Conservation (phyloP, 2,329 filamentous ascomycete genomes). For the Rhynchosporium agropyri region DNA sequence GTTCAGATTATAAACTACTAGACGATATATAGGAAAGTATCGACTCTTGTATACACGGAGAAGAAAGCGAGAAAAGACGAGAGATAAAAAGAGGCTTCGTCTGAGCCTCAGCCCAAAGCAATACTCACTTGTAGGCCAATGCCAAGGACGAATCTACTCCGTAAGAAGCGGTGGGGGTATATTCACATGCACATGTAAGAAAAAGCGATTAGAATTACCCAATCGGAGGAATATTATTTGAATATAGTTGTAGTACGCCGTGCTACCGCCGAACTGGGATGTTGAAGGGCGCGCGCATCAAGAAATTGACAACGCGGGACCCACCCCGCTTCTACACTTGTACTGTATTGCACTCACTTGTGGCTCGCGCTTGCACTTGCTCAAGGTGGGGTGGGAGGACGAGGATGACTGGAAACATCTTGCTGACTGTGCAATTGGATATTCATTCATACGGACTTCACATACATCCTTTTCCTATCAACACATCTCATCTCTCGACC, state of each 20-base stretch:
- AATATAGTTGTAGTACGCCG: not conserved
- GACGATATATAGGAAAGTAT: too few relatives aligned
- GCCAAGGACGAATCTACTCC: too few relatives aligned
- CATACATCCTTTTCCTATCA: not conserved
- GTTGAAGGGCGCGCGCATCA: slow-evolving; percentile 36
- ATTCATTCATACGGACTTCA: not conserved
- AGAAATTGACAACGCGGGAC: slow-evolving; percentile 26
- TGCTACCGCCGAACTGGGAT: slow-evolving; percentile 29
- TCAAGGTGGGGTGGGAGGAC: not conserved
- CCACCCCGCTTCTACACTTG: not conserved
- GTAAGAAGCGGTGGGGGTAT: too few relatives aligned
- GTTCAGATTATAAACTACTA: too few relatives aligned
- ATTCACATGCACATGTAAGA: too few relatives aligned
- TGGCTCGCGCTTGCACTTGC: not conserved
- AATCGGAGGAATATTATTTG: slow-evolving; percentile 8
- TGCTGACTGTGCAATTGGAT: not conserved
- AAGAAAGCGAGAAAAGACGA: too few relatives aligned
- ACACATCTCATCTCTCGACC: not conserved
- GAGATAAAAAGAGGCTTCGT: too few relatives aligned
- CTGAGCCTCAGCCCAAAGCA: too few relatives aligned
- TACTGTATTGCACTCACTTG: too few relatives aligned
- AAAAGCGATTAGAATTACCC: slow-evolving; percentile 3
- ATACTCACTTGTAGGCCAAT: too few relatives aligned
- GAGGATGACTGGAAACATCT: slow-evolving; percentile 24
- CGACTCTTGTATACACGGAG: too few relatives aligned